Base-by-base conservation (phyloP, 495 filamentous ascomycete species). In the Penicillium roqueforti region DNA sequence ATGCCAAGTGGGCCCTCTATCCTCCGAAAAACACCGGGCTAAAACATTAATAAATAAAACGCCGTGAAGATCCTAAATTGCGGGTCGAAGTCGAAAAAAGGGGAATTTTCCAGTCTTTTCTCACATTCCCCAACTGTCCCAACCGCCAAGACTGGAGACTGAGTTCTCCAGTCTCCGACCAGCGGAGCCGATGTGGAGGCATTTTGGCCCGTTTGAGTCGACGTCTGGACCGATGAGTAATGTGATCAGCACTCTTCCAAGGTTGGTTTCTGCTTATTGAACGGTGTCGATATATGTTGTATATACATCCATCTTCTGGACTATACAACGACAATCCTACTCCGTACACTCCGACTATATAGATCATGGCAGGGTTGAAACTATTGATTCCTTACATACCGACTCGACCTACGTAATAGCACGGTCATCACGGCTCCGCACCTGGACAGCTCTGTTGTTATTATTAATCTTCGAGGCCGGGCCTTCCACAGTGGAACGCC, bases 401-500 rank as follows among this genome's bases (percentile, higher is more conserved):
- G 2, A 10, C 28, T 11, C 2, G 9, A 31, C 28, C 28, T 31
- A 31, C 28, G 39, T 23, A 41, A 41, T 41, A 23, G 11, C 39
- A 41, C 39, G 39, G 20, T 6, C 20, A 20, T 41, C 13, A 9
- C 14, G 39, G 20, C 39, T 41, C 39, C 39, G n/a, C n/a, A 41
- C 25, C 14, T 20, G 14, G 4, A 10, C 19, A 23, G 39, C 8
- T 45, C n/a, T 25, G 28, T n/a, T 9, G 16, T 29, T 16, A 47
- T 48, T 38, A 38, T 37, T 48, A 48, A 48, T 48, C 6, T 14
- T 34, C 20, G 32, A 48, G 46, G 26, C 46, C 46, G 38, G 46
- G 20, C 46, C 34, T 36, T 6, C 16, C 39, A 31, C 13, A 13
- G 22, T 44, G 16, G 18, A 34, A 41, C 11, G 39, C 6, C 18